Percentiles rank a stretch among this genome's conserved stretches.
phyloP scores from a whole-genome alignment of 352 stramenopile genomes.

The Salisapilia sapeloensis region DNA sequence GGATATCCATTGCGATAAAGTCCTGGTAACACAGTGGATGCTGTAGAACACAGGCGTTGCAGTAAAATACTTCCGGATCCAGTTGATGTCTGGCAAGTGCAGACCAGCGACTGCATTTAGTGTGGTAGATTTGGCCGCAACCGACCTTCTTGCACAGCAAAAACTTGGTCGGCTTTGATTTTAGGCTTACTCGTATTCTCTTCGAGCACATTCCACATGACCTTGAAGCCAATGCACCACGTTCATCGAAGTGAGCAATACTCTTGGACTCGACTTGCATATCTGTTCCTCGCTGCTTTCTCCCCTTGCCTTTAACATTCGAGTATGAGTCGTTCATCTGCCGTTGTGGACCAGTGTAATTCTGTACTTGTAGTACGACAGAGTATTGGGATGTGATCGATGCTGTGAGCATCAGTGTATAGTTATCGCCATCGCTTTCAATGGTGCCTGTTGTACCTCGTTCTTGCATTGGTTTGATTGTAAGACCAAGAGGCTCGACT shows the following conservation, averaged over 20 bases:
- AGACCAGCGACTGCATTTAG: constrained; percentile 49
- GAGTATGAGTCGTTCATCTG: constrained; percentile 27
- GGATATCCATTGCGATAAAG: constrained; percentile 28
- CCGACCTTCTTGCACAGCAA: constrained; percentile 25
- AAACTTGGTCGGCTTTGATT: constrained; percentile 6
- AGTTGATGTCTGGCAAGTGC: constrained; percentile 11
- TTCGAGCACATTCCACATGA: constrained; percentile 37
- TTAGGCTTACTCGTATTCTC: constrained; percentile 15
- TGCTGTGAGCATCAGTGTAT: constrained; percentile 30
- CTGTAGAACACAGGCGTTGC: constrained; percentile 14
- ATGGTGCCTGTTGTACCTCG: constrained; percentile 21
- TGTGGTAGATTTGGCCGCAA: constrained; percentile 42
- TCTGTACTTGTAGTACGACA: constrained; percentile 36
- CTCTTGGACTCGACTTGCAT: constrained; percentile 11
- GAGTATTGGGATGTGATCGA: constrained; percentile 22
- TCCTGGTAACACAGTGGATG: constrained; percentile 23
- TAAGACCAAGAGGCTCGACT: constrained; percentile 27
- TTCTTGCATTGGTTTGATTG: constrained; percentile 18
- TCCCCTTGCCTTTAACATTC: background rate
- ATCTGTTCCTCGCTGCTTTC: constrained; percentile 1
- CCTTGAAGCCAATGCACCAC: constrained; percentile 21
- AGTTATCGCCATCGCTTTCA: constrained; percentile 39
- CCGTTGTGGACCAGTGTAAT: constrained; percentile 21
- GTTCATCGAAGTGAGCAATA: constrained; percentile 32
- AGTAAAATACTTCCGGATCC: constrained; percentile 19